Conservation (phyloP, 495 filamentous ascomycete species). For the Talaromyces stipitatus region DNA sequence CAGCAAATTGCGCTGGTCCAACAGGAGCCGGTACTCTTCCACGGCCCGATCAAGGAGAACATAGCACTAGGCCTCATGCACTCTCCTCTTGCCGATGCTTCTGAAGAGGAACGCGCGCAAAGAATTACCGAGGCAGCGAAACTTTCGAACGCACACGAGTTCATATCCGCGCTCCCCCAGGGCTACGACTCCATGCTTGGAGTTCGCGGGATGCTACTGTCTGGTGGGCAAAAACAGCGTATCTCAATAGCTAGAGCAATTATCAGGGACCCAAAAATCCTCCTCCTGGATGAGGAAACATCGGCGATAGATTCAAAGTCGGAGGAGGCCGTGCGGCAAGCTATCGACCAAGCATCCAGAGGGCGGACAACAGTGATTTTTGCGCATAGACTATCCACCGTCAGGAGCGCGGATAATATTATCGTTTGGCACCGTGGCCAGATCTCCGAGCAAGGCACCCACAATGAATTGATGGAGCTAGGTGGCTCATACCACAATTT, state of each 20-base stretch:
- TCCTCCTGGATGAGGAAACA: slow-evolving; percentile 56
- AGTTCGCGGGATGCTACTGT: slow-evolving; percentile 74
- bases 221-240: slow-evolving; percentile 89
- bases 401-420: slow-evolving; percentile 36
- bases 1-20: slow-evolving; percentile 49
- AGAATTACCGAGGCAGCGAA: slow-evolving; percentile 36
- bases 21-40: slow-evolving; percentile 56
- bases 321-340: slow-evolving; percentile 64
- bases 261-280: slow-evolving; percentile 73
- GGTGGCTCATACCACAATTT: not conserved
- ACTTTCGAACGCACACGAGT: slow-evolving; percentile 40
- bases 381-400: slow-evolving; percentile 43
- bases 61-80: slow-evolving; percentile 52
- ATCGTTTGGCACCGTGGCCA: slow-evolving; percentile 33
- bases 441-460: slow-evolving; percentile 28
- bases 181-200: slow-evolving; percentile 76
- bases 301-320: slow-evolving; percentile 49
- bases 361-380: slow-evolving; percentile 35
- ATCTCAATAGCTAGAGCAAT: slow-evolving; percentile 77
- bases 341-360: slow-evolving; percentile 35
- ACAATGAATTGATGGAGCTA: slow-evolving; percentile 25
- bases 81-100: slow-evolving; percentile 46
- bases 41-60: slow-evolving; percentile 56
- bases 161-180: slow-evolving; percentile 15
- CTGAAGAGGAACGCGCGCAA: slow-evolving; percentile 32